A percentile compares a stretch with the other conserved stretches of the same genome.
These are phyloP conservation scores for Massariosphaeria phaeospora DNA, from an alignment of 495 filamentous ascomycete genomes.

Conservation along the genomic window DNA sequence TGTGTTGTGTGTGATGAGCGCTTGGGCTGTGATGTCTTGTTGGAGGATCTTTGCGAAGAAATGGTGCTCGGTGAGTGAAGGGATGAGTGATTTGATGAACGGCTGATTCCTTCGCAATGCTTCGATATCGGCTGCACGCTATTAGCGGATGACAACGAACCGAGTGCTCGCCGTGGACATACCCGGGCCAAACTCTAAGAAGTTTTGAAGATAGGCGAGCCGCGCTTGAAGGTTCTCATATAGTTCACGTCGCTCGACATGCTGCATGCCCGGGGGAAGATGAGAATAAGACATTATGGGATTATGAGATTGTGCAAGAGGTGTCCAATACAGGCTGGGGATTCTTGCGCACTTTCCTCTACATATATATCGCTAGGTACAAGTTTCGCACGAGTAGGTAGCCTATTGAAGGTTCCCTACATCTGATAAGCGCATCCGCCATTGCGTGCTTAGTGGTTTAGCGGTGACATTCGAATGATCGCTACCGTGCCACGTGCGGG, in stretches of 20 bases:
- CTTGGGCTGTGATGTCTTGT: conserved; percentile 68
- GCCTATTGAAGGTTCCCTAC: too few species aligned
- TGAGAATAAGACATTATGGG: too few species aligned
- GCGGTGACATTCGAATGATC: too few species aligned
- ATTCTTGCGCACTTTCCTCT: too few species aligned
- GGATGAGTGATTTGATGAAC: conserved; percentile 70
- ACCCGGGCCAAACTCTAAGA: conserved; percentile 68
- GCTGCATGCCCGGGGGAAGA: too few species aligned
- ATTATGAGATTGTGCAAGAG: too few species aligned
- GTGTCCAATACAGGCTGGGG: too few species aligned
- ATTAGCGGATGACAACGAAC: neutral
- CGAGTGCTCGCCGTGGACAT: conserved; percentile 29
- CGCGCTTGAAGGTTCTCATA: conserved; percentile 63
- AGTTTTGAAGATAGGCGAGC: conserved; percentile 64
- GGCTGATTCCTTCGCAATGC: conserved; percentile 60
- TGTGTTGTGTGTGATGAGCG: conserved; percentile 63
- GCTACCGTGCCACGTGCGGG: too few species aligned
- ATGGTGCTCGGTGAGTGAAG: conserved; percentile 68
- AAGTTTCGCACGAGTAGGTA: too few species aligned
- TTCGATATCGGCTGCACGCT: conserved; percentile 57
- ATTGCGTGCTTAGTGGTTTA: too few species aligned
- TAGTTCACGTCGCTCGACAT: conserved; percentile 63
- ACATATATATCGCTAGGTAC: too few species aligned
- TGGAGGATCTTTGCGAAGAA: conserved; percentile 71
- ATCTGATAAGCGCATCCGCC: too few species aligned